Evolutionary conservation across 1,139 yeast species (phyloP).

Genomic region (Scheffersomyces insectosa): DNA sequence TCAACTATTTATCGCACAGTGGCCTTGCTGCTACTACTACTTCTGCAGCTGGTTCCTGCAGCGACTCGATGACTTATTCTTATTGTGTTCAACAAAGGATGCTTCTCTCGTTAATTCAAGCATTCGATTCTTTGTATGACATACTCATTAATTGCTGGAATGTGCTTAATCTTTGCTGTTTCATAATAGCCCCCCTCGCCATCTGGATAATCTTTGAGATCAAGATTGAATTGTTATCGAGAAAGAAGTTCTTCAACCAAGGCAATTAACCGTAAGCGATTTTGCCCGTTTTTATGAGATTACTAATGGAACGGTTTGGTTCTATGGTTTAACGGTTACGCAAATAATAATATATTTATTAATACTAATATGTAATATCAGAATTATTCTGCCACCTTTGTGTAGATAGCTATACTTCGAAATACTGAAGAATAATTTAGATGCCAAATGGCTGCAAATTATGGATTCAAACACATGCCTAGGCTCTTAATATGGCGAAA

Average conservation of each 20-base stretch:
- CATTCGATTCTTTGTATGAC: conserved; percentile 8
- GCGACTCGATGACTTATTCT: not conserved
- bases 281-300: too few species aligned
- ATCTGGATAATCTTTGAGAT: conserved; percentile 24
- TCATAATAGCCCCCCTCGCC: conserved; percentile 27
- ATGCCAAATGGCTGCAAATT: too few species aligned
- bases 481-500: too few species aligned
- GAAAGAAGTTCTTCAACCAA: not conserved
- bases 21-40: conserved; percentile 4
- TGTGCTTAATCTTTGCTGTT: conserved; percentile 24
- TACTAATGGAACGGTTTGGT: too few species aligned
- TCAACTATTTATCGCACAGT: conserved; percentile 18
- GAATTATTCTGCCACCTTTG: too few species aligned
- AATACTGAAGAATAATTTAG: too few species aligned
- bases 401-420: too few species aligned
- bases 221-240: conserved; percentile 8
- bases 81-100: conserved; percentile 5
- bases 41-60: conserved; percentile 2
- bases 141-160: conserved; percentile 20
- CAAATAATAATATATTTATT: too few species aligned
- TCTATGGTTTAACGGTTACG: too few species aligned
- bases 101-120: conserved; percentile 5
- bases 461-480: too few species aligned
- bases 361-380: too few species aligned
- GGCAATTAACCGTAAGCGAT: too few species aligned